Conservation (phyloP, 352 stramenopile genomes). For the Phytophthora constricta region DNA sequence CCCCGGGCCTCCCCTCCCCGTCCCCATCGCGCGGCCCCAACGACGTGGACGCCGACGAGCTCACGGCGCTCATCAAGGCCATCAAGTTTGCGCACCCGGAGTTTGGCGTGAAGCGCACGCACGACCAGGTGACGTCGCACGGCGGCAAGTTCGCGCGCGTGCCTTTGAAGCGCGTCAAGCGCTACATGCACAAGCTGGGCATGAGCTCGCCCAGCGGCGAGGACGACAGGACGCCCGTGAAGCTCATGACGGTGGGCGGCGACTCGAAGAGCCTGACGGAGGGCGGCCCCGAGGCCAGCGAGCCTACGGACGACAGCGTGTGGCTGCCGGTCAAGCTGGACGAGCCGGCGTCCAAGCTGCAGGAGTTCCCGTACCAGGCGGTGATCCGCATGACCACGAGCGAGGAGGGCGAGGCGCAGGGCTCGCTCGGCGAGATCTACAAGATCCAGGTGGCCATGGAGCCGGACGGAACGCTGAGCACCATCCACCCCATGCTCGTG, state of each 20-base stretch:
- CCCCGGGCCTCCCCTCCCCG: conserved; percentile 31
- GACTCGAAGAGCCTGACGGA: conserved; percentile 71
- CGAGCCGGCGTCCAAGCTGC: conserved; percentile 77
- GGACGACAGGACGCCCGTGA: conserved; percentile 51
- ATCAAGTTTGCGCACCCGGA: conserved; percentile 88
- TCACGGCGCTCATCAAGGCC: conserved; percentile 86
- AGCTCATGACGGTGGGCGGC: conserved; percentile 87
- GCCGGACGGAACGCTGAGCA: conserved; percentile 63
- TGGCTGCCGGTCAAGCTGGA: conserved; percentile 88
- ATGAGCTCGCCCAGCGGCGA: conserved; percentile 52
- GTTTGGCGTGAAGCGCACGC: conserved; percentile 84
- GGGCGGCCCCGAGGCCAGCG: conserved; percentile 7
- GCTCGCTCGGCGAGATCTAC: conserved; percentile 87
- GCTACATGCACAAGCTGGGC: conserved; percentile 86
- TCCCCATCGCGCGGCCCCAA: conserved; percentile 39
- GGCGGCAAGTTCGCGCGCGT: conserved; percentile 81
- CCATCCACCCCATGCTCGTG: conserved; percentile 84
- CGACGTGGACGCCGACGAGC: conserved; percentile 74
- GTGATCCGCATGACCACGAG: conserved; percentile 87
- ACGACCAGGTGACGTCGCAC: conserved; percentile 78
- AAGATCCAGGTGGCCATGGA: conserved; percentile 90
- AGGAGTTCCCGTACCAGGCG: conserved; percentile 82
- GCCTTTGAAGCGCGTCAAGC: conserved; percentile 83
- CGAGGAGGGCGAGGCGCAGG: conserved; percentile 72
- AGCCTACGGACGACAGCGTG: conserved; percentile 47